Conservation (phyloP, 1,284 basidiomycete species). For the Tausonia pullulans region DNA sequence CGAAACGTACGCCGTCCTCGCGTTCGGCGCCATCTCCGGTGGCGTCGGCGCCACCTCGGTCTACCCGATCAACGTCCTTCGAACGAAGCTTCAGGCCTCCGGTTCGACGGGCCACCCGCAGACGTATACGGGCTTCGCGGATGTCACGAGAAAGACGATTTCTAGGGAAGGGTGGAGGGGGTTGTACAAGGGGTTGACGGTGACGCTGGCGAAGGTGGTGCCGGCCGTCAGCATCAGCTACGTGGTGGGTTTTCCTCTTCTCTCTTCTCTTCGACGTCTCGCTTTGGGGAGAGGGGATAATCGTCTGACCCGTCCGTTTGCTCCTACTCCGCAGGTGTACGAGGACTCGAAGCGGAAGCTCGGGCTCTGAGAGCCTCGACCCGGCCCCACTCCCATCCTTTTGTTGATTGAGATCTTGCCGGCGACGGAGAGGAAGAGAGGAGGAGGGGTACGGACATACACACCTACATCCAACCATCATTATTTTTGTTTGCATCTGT, state of each 20-base stretch:
- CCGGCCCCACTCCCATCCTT: background rate
- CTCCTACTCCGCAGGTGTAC: constrained; percentile 20
- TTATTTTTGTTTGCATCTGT: background rate
- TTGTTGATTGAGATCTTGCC: background rate
- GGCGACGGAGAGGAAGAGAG: too few relatives aligned
- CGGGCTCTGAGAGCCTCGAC: constrained; percentile 22
- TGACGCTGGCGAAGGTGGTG: constrained; percentile 87
- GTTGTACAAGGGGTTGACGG: constrained; percentile 86
- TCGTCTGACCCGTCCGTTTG: background rate
- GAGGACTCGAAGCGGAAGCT: constrained; percentile 32
- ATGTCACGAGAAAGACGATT: constrained; percentile 75
- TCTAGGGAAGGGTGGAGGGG: constrained; percentile 80
- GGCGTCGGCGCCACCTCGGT: constrained; percentile 85
- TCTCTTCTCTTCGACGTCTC: background rate
- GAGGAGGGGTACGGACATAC: background rate
- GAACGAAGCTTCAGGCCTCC: constrained; percentile 90
- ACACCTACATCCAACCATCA: background rate
- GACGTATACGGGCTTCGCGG: constrained; percentile 72
- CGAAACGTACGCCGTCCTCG: constrained; percentile 64
- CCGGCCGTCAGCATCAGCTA: constrained; percentile 91
- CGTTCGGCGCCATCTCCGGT: constrained; percentile 80
- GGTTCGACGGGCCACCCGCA: constrained; percentile 88
- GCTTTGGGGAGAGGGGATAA: too few relatives aligned
- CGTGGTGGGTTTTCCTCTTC: constrained; percentile 44
- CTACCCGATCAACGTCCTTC: constrained; percentile 84